phyloP scores from a whole-genome alignment of 1,284 basidiomycete genomes.

The Neotropicomus parvogracilis region DNA sequence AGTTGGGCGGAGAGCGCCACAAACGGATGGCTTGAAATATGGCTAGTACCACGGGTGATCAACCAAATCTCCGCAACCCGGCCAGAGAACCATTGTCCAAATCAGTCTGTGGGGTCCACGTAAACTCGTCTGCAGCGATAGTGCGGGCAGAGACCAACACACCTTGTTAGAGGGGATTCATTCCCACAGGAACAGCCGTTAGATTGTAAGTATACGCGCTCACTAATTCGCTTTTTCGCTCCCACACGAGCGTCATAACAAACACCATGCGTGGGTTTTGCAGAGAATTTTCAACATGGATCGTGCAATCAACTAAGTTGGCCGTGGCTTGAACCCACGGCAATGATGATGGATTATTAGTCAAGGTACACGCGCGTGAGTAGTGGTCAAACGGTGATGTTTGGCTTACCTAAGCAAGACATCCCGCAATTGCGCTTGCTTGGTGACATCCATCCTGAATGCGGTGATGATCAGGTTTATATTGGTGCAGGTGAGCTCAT shows the following conservation, averaged over 20 bases:
- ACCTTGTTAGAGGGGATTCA: neutral
- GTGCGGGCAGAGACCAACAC: neutral
- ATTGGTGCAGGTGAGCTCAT: conserved; percentile 24
- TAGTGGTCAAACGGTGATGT: neutral
- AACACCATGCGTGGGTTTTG: neutral
- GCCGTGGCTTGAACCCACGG: neutral
- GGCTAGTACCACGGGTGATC: neutral
- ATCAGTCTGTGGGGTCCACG: neutral
- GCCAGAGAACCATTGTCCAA: neutral
- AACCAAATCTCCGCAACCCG: neutral
- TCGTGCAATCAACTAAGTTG: neutral
- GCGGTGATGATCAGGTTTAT: conserved; percentile 29
- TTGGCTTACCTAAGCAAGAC: conserved; percentile 10
- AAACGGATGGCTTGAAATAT: neutral
- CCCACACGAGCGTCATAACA: neutral
- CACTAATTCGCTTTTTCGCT: neutral
- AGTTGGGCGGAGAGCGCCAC: too few relatives aligned
- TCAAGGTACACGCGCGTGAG: too few relatives aligned
- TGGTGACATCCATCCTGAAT: conserved; percentile 8
- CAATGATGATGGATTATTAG: neutral
- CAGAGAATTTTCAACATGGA: neutral
- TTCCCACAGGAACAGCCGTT: neutral
- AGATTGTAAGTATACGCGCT: neutral
- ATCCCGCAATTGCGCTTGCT: neutral
- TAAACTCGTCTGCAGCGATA: neutral